Evolutionary conservation across 768 basidiomycete genomes (phyloP), one percentile per base, ranked within the genome.

Genomic region (Hirschioporus abietinus): DNA sequence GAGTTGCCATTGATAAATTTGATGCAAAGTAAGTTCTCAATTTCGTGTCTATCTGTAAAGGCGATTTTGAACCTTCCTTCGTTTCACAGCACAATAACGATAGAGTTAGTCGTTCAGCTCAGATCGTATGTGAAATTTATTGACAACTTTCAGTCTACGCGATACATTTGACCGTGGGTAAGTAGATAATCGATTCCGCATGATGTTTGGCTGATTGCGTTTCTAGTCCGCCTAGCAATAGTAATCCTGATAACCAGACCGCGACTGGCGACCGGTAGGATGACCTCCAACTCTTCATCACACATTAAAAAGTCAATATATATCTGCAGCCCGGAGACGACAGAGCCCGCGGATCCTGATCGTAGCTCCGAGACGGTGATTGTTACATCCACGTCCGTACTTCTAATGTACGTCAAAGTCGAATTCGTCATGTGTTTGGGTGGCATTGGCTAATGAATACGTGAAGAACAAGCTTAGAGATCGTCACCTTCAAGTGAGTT

Each of bases 291-390:
- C 42, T 52, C 42, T 52, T 15, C 42, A 20, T 15, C 42, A 52
- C 42, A 15, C 15, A 52, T 52, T 52, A 8, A 30, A n/a, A 30
- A 30, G 42, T 20, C 42, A 52, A 52, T 20, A 52, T 15, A 52
- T 20, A 52, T 15, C 20, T 20, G 42, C 20, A 52, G 42, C 42
- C 42, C 42, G 12, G 42, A 10, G 42, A 52, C 42, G 42, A 52
- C 42, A 52, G 42, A 52, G 20, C 12, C 42, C 42, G 42, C 42
- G 42, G 42, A 52, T 5, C 42, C 42, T 52, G 42, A 52, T 5
- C 42, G 42, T 52, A 52, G 42, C 42, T 52, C 42, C 42, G 42
- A 52, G 42, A 52, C 42, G 42, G 42, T 52, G 42, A 52, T 52
- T 52, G 42, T 52, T 10, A 52, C 42, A 52, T 52, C 42, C 42